Percentiles rank a stretch among this genome's conserved stretches.
phyloP scores from a whole-genome alignment of 2,329 filamentous ascomycete genomes.

The Neonectria sp. region DNA sequence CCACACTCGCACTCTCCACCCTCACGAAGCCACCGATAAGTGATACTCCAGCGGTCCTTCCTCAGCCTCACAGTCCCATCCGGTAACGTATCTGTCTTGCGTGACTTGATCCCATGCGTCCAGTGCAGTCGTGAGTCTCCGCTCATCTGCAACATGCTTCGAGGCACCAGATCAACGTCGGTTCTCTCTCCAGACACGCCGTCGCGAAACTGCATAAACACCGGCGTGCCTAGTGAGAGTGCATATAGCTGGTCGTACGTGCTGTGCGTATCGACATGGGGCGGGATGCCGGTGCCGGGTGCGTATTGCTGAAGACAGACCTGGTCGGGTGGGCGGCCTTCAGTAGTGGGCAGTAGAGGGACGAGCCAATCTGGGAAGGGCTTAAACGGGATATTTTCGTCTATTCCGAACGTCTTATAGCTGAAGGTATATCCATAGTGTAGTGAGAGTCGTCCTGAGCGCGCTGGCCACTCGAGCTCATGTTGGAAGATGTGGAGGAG shows the following conservation, averaged over 20 bases:
- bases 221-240: constrained; percentile 58
- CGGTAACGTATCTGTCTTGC: constrained; percentile 64
- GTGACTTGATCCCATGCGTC: constrained; percentile 69
- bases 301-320: constrained; percentile 74
- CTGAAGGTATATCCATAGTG: constrained; percentile 72
- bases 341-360: constrained; percentile 62
- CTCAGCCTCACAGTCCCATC: constrained; percentile 63
- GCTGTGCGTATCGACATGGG: constrained; percentile 72
- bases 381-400: constrained; percentile 63
- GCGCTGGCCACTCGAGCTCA: constrained; percentile 62
- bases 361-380: constrained; percentile 67
- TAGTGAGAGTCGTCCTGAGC: constrained; percentile 63
- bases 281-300: constrained; percentile 72
- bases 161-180: constrained; percentile 63
- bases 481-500: constrained; percentile 61
- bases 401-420: constrained; percentile 71
- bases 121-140: constrained; percentile 67
- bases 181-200: constrained; percentile 47
- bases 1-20: constrained; percentile 66
- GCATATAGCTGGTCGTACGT: constrained; percentile 62
- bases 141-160: constrained; percentile 67
- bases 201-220: constrained; percentile 62
- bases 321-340: constrained; percentile 66
- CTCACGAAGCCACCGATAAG: constrained; percentile 67
- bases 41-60: constrained; percentile 67